phyloP scores from a whole-genome alignment of 2,329 filamentous ascomycete genomes.

The Xylaria hypoxylon region DNA sequence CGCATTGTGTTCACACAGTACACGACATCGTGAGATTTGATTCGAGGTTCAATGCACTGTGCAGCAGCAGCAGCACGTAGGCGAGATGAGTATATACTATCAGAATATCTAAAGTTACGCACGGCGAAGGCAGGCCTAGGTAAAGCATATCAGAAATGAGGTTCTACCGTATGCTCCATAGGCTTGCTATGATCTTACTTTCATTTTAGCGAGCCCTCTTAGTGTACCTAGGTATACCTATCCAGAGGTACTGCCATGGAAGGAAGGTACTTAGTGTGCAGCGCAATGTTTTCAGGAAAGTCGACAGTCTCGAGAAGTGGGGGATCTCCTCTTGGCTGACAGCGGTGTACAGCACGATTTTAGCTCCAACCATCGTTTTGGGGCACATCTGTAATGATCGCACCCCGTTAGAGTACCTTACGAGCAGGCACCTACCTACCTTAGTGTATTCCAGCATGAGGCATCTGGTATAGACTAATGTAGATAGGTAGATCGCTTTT shows the following conservation, averaged over 20 bases:
- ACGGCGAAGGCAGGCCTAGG: neutral
- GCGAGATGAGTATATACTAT: neutral
- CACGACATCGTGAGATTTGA: neutral
- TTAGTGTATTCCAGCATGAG: too few relatives aligned
- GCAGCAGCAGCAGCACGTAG: neutral
- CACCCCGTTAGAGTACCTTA: neutral
- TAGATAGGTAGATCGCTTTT: conserved; percentile 2
- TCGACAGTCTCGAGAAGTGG: neutral
- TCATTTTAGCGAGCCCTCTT: too few relatives aligned
- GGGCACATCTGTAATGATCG: conserved; percentile 4
- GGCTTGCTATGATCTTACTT: too few relatives aligned
- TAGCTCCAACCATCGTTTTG: neutral
- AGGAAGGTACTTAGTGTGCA: too few relatives aligned
- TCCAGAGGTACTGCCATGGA: conserved; percentile 3
- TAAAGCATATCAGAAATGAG: neutral
- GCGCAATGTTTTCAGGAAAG: too few relatives aligned
- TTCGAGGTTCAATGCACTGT: conserved; percentile 8
- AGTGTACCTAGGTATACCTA: too few relatives aligned
- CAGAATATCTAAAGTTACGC: too few relatives aligned
- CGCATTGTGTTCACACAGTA: conserved; percentile 26
- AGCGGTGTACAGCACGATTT: neutral
- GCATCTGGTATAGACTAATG: conserved; percentile 4
- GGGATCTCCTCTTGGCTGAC: neutral
- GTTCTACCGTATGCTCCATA: too few relatives aligned
- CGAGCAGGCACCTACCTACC: neutral